Conservation (phyloP, 2,329 filamentous ascomycete genomes). For the Orbilia oligospora region DNA sequence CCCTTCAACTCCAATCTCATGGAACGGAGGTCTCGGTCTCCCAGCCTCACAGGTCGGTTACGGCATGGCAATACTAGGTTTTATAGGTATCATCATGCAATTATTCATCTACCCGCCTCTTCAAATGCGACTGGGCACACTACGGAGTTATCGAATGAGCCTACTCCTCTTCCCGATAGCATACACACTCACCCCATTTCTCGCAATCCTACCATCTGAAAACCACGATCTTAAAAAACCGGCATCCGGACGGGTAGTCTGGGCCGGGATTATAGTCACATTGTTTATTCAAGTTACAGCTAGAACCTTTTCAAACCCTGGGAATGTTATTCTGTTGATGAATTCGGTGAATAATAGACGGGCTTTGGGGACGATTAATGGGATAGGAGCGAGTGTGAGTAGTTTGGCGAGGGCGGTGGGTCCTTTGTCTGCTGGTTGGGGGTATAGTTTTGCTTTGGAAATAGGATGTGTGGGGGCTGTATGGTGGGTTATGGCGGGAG, state of each 20-base stretch:
- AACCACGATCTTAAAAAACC: slow-evolving; percentile 69
- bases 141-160: slow-evolving; percentile 78
- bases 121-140: slow-evolving; percentile 77
- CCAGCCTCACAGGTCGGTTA: slow-evolving; percentile 79
- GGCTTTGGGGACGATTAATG: slow-evolving; percentile 74
- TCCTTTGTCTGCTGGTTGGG: slow-evolving; percentile 70
- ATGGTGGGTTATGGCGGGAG: slow-evolving; percentile 68
- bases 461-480: slow-evolving; percentile 69
- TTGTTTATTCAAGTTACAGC: slow-evolving; percentile 79
- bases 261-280: slow-evolving; percentile 76
- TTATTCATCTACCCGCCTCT: slow-evolving; percentile 79
- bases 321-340: slow-evolving; percentile 74
- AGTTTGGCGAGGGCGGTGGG: slow-evolving; percentile 70
- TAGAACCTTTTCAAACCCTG: slow-evolving; percentile 77
- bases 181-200: slow-evolving; percentile 79
- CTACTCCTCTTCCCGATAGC: slow-evolving; percentile 79
- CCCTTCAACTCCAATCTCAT: slow-evolving; percentile 73
- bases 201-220: slow-evolving; percentile 76
- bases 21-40: slow-evolving; percentile 81
- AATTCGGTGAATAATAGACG: slow-evolving; percentile 75
- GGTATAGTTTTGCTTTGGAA: slow-evolving; percentile 70
- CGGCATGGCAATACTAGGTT: slow-evolving; percentile 81
- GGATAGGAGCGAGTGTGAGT: slow-evolving; percentile 71
- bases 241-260: slow-evolving; percentile 73
- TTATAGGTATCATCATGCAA: slow-evolving; percentile 81